Evolutionary conservation across 495 filamentous ascomycete species (phyloP).

Genomic region (Platismatia glauca): DNA sequence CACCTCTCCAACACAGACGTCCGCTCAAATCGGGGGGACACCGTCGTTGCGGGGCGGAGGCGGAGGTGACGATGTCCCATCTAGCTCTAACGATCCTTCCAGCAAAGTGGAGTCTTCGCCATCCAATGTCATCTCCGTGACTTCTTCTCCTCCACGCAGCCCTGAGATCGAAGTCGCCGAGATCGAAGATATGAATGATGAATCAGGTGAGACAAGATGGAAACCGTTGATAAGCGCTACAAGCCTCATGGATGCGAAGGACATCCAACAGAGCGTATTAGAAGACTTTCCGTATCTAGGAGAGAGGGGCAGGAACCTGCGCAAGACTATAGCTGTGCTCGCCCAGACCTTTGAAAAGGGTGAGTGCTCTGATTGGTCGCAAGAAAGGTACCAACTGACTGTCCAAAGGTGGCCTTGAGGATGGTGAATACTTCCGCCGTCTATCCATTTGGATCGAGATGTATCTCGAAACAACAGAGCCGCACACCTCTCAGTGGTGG

Average conservation of each 20-base stretch:
- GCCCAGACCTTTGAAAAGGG: slow-evolving; percentile 37
- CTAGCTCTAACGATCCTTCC: neutral
- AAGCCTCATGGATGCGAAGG: slow-evolving; percentile 23
- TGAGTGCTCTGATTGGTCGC: slow-evolving; percentile 25
- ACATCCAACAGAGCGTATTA: slow-evolving; percentile 15
- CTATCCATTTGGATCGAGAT: slow-evolving; percentile 29
- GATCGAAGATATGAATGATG: slow-evolving; percentile 46
- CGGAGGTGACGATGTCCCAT: neutral
- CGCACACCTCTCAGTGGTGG: slow-evolving; percentile 22
- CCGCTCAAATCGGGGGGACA: neutral
- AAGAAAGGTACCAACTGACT: slow-evolving; percentile 30
- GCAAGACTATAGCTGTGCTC: slow-evolving; percentile 36
- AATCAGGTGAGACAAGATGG: slow-evolving; percentile 39
- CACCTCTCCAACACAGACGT: neutral
- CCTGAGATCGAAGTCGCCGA: slow-evolving; percentile 49
- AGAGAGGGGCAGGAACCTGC: slow-evolving; percentile 19
- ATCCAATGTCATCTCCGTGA: slow-evolving; percentile 37
- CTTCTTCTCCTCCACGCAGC: slow-evolving; percentile 42
- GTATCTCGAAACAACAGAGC: slow-evolving; percentile 23
- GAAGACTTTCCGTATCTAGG: slow-evolving; percentile 19
- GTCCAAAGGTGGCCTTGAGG: slow-evolving; percentile 29
- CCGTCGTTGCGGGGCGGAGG: neutral
- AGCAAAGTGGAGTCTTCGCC: slow-evolving; percentile 12
- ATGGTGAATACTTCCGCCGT: slow-evolving; percentile 22
- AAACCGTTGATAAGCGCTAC: slow-evolving; percentile 28